A percentile compares a stretch with the other conserved stretches of the same genome.
Conservation (phyloP, 331 rosid genomes). For the Saraca asoca region DNA sequence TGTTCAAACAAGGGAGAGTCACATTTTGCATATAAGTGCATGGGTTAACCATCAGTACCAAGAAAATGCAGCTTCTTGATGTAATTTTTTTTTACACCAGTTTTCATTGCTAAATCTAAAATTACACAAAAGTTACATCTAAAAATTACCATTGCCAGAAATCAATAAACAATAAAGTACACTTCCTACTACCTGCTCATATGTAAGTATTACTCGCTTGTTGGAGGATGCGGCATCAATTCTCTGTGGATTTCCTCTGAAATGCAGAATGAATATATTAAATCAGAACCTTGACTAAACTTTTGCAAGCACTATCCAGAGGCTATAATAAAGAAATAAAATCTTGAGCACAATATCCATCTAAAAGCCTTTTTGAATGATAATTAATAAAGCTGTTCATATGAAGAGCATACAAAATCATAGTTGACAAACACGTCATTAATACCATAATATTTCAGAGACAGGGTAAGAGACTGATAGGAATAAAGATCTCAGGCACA, state of each 20-base stretch:
- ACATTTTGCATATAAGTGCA: slow-evolving; percentile 6
- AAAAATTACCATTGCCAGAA: background rate
- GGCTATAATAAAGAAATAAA: no score
- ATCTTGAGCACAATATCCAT: no score
- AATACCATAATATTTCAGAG: background rate
- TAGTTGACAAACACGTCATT: no score
- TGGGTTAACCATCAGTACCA: background rate
- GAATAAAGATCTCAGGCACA: background rate
- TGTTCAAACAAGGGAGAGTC: background rate
- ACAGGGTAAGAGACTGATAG: slow-evolving; percentile 6
- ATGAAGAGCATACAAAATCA: no score
- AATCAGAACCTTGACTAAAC: slow-evolving; percentile 8
- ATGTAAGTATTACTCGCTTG: slow-evolving; percentile 82
- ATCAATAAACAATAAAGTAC: slow-evolving; percentile 4
- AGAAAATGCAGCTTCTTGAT: slow-evolving; percentile 6
- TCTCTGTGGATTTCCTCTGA: slow-evolving; percentile 99
- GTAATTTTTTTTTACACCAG: background rate
- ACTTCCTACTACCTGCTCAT: slow-evolving; percentile 72
- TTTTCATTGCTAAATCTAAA: background rate
- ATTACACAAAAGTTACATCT: background rate
- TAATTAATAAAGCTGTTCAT: no score
- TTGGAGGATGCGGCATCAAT: slow-evolving; percentile 84
- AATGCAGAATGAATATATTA: slow-evolving; percentile 33
- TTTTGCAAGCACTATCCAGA: background rate
- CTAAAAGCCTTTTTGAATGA: no score